These are phyloP conservation scores for Gnomoniopsis smithogilvyi DNA, from an alignment of 2,329 filamentous ascomycete genomes.

Conservation along the genomic window DNA sequence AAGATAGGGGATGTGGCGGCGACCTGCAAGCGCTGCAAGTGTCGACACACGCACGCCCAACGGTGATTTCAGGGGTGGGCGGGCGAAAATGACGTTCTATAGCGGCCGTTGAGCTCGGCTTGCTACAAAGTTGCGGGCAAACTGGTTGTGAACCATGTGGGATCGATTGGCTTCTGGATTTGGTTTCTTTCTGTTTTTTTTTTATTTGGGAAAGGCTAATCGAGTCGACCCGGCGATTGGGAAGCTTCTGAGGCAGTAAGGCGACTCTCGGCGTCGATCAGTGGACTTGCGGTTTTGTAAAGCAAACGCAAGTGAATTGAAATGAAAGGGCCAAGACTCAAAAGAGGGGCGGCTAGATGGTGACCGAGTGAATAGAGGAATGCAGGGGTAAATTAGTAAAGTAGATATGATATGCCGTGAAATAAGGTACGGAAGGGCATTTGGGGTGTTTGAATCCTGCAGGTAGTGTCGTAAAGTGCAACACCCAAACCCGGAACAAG, in stretches of 20 bases:
- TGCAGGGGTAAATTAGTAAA: conserved; percentile 8
- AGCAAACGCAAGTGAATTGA: neutral
- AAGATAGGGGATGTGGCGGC: neutral
- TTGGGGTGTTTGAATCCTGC: neutral
- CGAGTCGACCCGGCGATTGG: neutral
- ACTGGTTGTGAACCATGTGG: too few species aligned
- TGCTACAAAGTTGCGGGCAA: too few species aligned
- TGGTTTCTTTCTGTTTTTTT: too few species aligned
- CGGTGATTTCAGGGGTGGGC: neutral
- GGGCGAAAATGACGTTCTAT: neutral
- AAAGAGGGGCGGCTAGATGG: neutral
- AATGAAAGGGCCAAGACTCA: neutral
- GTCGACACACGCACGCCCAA: too few species aligned
- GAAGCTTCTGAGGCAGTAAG: neutral
- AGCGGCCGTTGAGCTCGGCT: neutral
- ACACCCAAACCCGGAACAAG: too few species aligned
- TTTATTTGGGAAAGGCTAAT: neutral
- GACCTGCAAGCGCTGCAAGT: neutral
- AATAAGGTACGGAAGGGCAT: neutral
- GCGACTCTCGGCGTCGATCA: neutral
- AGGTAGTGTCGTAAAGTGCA: too few species aligned
- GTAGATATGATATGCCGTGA: neutral
- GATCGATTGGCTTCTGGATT: neutral
- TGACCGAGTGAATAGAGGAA: neutral
- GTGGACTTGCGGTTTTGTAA: neutral